Evolutionary conservation across 768 basidiomycete species (phyloP), one percentile per base, ranked within the genome.

Genomic region (Rhizopogon vesiculosus): DNA sequence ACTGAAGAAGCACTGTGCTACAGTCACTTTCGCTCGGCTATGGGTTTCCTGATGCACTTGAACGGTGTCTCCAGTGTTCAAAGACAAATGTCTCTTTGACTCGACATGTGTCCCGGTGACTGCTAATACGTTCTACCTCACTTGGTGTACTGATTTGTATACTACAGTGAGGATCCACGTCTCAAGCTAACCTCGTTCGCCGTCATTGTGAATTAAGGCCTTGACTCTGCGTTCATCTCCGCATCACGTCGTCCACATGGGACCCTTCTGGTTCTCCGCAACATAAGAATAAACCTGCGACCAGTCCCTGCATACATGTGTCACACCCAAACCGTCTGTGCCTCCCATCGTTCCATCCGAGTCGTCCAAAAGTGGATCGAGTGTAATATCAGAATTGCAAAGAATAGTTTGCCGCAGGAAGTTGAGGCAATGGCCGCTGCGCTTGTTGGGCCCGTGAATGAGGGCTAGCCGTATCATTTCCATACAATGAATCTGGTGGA

Each of bases 381-480:
- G 66, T 1, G 77, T 78, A 33, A 72, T 63, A 57, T 79, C 77
- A 5, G 76, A 69, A 9, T 63, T 61, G 59, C 78, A 80, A 22
- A 78, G 63, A 6, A 69, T 68, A 55, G 64, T 66, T 55, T 78
- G 72, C 15, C 77, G 66, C 31, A 80, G 63, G 58, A 78, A 78
- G 52, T 75, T 76, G 31, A 75, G 67, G 58, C 77, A 79, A 58
- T 78, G 78, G 5, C 54, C 46, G n/a, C 55, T 49, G 28, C 61
- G 64, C 2, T 44, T 56, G 22, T 42, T 55, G 12, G 29, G 35
- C 12, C 40, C 10, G 8, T 35, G 15, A 1, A 44, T 19, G 9
- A 60, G 28, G 13, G 50, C 57, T 40, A 33, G 12, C 15, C 53
- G 56, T 19, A 68, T 50, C 22, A 45, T 52, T 42, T 62, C 61